phyloP scores from a whole-genome alignment of 2,329 filamentous ascomycete genomes.

The Alternaria consortialis region DNA sequence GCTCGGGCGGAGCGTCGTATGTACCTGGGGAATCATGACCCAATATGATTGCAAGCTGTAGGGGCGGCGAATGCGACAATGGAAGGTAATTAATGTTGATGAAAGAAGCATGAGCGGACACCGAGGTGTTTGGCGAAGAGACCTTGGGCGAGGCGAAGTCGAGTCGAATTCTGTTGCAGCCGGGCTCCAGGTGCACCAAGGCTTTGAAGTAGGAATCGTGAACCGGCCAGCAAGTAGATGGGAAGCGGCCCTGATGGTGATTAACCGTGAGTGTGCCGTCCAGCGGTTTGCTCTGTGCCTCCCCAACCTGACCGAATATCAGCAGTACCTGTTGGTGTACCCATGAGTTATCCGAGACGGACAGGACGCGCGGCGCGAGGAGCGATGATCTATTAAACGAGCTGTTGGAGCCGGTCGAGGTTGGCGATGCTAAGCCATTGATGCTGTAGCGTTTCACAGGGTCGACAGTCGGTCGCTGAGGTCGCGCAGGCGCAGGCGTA shows the following conservation, averaged over 20 bases:
- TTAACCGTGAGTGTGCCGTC: slow-evolving; percentile 83
- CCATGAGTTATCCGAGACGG: slow-evolving; percentile 83
- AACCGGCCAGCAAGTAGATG: slow-evolving; percentile 85
- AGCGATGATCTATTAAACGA: slow-evolving; percentile 71
- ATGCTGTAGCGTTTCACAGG: slow-evolving; percentile 66
- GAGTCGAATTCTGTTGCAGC: slow-evolving; percentile 85
- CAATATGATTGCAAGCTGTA: slow-evolving; percentile 88
- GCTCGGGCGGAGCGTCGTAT: slow-evolving; percentile 82
- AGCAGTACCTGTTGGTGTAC: slow-evolving; percentile 93
- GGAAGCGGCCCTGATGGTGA: slow-evolving; percentile 86
- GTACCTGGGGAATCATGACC: slow-evolving; percentile 87
- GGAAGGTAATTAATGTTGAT: slow-evolving; percentile 88
- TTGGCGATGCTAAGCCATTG: slow-evolving; percentile 62
- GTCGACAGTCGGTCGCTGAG: slow-evolving; percentile 51
- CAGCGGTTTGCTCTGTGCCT: slow-evolving; percentile 70
- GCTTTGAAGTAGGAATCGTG: slow-evolving; percentile 91
- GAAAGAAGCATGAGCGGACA: slow-evolving; percentile 78
- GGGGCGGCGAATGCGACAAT: slow-evolving; percentile 76
- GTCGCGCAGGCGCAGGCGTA: slow-evolving; percentile 56
- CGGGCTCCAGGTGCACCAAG: slow-evolving; percentile 87
- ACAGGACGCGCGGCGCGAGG: slow-evolving; percentile 81
- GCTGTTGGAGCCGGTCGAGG: slow-evolving; percentile 59
- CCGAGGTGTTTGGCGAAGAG: slow-evolving; percentile 71
- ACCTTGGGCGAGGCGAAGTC: slow-evolving; percentile 88
- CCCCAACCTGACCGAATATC: slow-evolving; percentile 82